Base-by-base conservation (phyloP, 2,329 filamentous ascomycete genomes). In the Colletotrichum camelliae region DNA sequence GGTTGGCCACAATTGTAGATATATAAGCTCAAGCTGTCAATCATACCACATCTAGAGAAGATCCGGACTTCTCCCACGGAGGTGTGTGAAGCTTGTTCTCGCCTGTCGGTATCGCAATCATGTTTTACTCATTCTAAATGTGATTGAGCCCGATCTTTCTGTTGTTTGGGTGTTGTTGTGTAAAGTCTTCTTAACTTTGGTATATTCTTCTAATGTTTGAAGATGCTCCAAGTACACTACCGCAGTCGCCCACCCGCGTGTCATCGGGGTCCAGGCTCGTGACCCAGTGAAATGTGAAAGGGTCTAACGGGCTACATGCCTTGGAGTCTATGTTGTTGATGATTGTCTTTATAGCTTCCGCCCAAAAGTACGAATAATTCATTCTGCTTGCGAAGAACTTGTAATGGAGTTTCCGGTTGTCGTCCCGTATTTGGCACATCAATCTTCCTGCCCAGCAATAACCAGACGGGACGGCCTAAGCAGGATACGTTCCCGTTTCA, bases 61-160 rank as follows among this genome's bases (percentile, higher is more conserved):
- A 52, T 6, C 21, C 66, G 66, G 66, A 60, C 66, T 68, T 58
- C 52, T 68, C 66, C 66, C n/a, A 58, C 66, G 39, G 66, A 43
- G 2, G 13, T 29, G 24, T n/a, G 5, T 12, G 66, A 60, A 24
- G 66, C 5, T 39, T 60, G 33, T 58, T 31, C 1, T 21, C 29
- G 16, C 2, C 7, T 13, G 24, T 27, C 6, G 27, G 12, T 7
- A 29, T n/a, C 29, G 16, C 16, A 16, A 5, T n/a, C 4, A 43
- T 60, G 57, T 31, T 29, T 3, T 33, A 60, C 57, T 33, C 9
- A 60, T 18, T 5, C 13, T 18, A 18, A 18, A 33, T 7, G 8
- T 18, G 24, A 5, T 18, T 9, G 8, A 21, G 3, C 5, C 18
- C 9, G 18, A 48, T 48, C 5, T 48, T 21, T 21, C 9, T 21